Base-by-base conservation (phyloP, 148 eudicot genomes). In the Fagopyrum homotropicum region DNA sequence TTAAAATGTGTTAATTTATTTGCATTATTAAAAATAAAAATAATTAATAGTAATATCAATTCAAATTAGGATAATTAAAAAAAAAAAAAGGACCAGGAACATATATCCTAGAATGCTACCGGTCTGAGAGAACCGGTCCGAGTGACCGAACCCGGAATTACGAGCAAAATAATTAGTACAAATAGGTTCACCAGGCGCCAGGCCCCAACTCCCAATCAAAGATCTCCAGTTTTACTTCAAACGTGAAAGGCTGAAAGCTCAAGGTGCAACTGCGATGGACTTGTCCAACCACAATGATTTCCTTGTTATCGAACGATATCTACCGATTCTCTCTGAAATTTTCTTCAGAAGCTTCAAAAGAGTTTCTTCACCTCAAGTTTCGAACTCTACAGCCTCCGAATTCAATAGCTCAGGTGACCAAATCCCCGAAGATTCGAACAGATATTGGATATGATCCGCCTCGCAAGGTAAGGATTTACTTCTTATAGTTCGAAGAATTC, bases 221-320 rank as follows among this genome's bases (percentile, higher is more conserved):
- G 68, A 61, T 61, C 30, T 61, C 44, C 11, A 61, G 68, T 61
- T 61, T 61, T 7, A 3, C 15, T 35, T 61, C 68, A 4, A 61
- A 29, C 68, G 30, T 43, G 68, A 61, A 22, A 22, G 26, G 26
- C 26, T 22, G 26, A 22, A 64, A 40, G 45, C 29, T 30, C 5
- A 26, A 50, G 40, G 40, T 1, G 40, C 40, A 35, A 35, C 40
- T 35, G 40, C 40, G 40, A 45, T 46, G 10, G 72, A 46, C 68
- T 16, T 55, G 72, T 60, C 45, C 49, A 14, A 8, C 81, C 51
- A n/a, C 79, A 51, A 89, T 91, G 98, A 85, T 95, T 45, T 91
- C 97, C 74, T 83, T 91, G 56, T 80, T 91, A 17, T 66, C 90
- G 16, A 90, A 87, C 74, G 83, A 87, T 14, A 86, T 87, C 72